Conservation (phyloP, 2,329 filamentous ascomycete genomes). For the Westerdykella aurantiaca region DNA sequence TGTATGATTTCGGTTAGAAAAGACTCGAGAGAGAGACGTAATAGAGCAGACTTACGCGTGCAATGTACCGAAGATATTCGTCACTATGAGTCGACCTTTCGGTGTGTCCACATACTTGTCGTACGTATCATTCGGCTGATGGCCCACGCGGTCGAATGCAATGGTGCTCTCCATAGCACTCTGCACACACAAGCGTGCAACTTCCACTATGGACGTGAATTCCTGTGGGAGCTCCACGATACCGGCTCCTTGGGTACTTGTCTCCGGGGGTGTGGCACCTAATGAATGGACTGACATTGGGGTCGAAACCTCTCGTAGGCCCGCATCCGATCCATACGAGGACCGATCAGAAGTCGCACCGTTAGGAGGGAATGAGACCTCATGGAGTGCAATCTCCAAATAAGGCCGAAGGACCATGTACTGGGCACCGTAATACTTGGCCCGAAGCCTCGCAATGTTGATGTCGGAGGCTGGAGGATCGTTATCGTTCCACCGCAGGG, state of each 20-base stretch:
- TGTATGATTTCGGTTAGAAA: conserved; percentile 32
- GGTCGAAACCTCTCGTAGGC: too few relatives aligned
- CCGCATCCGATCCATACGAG: too few relatives aligned
- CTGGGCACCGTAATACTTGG: conserved; percentile 89
- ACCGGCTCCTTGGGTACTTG: too few relatives aligned
- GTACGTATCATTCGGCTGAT: conserved; percentile 18
- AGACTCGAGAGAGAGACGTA: too few relatives aligned
- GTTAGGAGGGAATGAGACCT: conserved; percentile 32
- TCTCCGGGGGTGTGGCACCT: conserved; percentile 3
- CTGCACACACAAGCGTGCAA: conserved; percentile 29
- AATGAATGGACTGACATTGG: background rate
- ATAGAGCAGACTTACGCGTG: conserved; percentile 68
- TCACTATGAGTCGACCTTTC: conserved; percentile 67
- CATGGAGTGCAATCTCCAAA: conserved; percentile 55
- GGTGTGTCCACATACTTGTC: conserved; percentile 51
- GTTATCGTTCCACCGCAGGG: conserved; percentile 58
- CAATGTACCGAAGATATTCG: conserved; percentile 92
- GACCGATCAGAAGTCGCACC: background rate
- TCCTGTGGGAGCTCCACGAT: background rate
- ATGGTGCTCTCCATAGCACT: conserved; percentile 79
- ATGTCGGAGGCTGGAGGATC: conserved; percentile 71
- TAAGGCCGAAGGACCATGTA: conserved; percentile 87
- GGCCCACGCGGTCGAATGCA: conserved; percentile 64
- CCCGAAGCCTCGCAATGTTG: conserved; percentile 74
- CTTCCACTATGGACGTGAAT: conserved; percentile 4